Evolutionary conservation across 352 stramenopile species (phyloP).

Genomic region (Phytopythium helicoides): DNA sequence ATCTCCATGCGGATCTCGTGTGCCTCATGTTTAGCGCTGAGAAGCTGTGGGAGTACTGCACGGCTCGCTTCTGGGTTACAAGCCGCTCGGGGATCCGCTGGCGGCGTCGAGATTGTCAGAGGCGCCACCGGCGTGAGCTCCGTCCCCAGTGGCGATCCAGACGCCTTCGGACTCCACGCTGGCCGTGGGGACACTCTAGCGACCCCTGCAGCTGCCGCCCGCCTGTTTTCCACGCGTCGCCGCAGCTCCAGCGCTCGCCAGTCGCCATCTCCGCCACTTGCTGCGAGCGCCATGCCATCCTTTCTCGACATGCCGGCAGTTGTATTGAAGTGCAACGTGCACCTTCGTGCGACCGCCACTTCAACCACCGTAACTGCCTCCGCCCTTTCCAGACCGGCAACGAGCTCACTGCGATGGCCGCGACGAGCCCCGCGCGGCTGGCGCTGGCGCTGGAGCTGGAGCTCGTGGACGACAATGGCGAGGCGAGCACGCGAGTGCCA

Average conservation of each 20-base stretch:
- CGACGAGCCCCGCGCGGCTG: conserved; percentile 6
- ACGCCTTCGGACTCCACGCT: too few species aligned
- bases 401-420: too few species aligned
- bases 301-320: not conserved
- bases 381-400: too few species aligned
- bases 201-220: not conserved
- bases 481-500: not conserved
- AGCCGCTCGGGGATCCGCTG: not conserved
- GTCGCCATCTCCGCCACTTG: conserved; percentile 6
- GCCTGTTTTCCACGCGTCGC: conserved; percentile 45
- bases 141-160: too few species aligned
- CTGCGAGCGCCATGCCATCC: conserved; percentile 6
- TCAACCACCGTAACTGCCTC: conserved; percentile 16
- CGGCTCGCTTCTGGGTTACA: not conserved
- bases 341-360: conserved; percentile 37
- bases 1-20: conserved; percentile 53
- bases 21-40: conserved; percentile 35
- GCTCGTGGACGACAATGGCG: not conserved
- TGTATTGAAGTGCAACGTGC: too few species aligned
- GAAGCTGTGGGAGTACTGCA: conserved; percentile 34
- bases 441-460: conserved; percentile 21
- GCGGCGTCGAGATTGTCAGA: not conserved
- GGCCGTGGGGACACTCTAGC: not conserved
- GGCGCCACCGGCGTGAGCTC: not conserved
- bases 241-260: conserved; percentile 50